Conservation (phyloP, 2,329 filamentous ascomycete species). For the Incumbomyces lentus region DNA sequence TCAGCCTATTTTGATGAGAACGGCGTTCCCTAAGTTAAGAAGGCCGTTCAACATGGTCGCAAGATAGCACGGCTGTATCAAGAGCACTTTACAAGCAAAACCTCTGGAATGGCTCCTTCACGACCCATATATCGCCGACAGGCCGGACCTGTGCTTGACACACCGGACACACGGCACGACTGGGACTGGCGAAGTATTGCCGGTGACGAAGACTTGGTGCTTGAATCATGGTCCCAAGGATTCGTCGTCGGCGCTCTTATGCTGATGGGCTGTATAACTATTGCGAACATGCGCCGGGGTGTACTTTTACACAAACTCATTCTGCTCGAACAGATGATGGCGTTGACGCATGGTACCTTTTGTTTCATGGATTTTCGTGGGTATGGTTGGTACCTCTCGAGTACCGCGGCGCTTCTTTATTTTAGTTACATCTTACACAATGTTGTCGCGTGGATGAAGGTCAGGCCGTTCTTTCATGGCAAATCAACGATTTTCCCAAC, state of each 20-base stretch:
- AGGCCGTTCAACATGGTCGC: no score
- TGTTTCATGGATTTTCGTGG: constrained; percentile 46
- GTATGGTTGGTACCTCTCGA: constrained; percentile 55
- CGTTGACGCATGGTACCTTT: constrained; percentile 49
- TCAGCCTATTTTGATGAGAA: no score
- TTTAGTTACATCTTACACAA: constrained; percentile 57
- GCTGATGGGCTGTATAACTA: constrained; percentile 30
- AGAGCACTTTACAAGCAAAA: background rate
- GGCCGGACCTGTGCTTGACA: background rate
- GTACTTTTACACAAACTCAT: constrained; percentile 32
- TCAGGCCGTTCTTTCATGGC: constrained; percentile 47
- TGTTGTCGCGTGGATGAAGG: constrained; percentile 58
- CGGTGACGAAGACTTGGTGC: constrained; percentile 18
- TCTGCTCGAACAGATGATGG: constrained; percentile 41
- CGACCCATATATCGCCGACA: background rate
- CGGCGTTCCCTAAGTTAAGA: no score
- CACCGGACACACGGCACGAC: background rate
- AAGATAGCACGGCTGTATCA: no score
- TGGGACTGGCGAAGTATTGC: constrained; percentile 18
- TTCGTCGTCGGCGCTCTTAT: constrained; percentile 30
- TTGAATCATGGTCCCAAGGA: constrained; percentile 29
- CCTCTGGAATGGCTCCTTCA: background rate
- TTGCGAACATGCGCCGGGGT: constrained; percentile 30
- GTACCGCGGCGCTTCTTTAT: constrained; percentile 51
- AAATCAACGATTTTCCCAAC: constrained; percentile 36